Evolutionary conservation across 306 rosid genomes (phyloP).

Genomic region (Glycine latifolia): DNA sequence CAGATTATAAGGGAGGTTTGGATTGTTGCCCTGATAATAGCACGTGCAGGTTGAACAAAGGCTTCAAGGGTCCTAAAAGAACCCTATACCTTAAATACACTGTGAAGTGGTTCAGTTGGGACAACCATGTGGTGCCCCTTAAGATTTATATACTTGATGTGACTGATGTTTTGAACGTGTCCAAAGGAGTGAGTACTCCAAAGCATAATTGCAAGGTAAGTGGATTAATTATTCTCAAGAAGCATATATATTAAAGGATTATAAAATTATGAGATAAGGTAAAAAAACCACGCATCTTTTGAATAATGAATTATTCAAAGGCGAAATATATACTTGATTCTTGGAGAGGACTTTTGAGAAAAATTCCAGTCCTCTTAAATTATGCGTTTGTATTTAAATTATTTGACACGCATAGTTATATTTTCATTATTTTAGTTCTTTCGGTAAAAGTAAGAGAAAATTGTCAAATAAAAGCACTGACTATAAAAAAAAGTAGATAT

Average conservation of each 20-base stretch:
- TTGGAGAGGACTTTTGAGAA: neutral
- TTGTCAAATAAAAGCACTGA: neutral
- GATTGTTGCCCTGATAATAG: constrained; percentile 67
- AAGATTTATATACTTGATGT: constrained; percentile 69
- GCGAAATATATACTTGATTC: neutral
- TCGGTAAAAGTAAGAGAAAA: neutral
- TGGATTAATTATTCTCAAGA: neutral
- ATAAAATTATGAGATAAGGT: neutral
- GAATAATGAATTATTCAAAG: no score
- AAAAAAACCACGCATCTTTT: neutral
- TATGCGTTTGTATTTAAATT: no score
- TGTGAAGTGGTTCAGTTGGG: constrained; percentile 75
- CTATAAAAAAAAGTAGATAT: neutral
- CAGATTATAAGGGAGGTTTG: constrained; percentile 68
- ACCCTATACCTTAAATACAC: constrained; percentile 68
- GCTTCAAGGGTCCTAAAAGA: constrained; percentile 57
- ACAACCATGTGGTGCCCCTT: constrained; percentile 58
- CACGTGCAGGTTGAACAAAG: constrained; percentile 57
- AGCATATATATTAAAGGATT: no score
- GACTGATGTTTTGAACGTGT: constrained; percentile 61
- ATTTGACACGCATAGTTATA: no score
- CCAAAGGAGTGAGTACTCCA: constrained; percentile 36
- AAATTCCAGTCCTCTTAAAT: no score
- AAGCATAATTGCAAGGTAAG: constrained; percentile 66
- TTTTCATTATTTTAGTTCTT: no score